Evolutionary conservation across 768 basidiomycete genomes (phyloP).

Genomic region (Amanita rimosa): DNA sequence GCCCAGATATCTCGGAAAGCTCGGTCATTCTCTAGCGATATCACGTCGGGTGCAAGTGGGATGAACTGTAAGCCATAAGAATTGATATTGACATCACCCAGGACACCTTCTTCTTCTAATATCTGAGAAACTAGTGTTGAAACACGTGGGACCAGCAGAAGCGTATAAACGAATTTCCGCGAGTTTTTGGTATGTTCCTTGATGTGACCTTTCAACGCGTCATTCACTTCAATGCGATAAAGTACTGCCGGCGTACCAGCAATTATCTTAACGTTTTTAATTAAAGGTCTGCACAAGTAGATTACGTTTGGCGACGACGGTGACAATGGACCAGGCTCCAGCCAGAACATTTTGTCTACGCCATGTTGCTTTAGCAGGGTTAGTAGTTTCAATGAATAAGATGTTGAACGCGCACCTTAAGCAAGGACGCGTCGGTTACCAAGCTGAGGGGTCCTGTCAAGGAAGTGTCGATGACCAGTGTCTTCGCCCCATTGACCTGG

Average conservation of each 20-base stretch:
- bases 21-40: constrained; percentile 80
- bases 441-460: constrained; percentile 89
- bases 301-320: constrained; percentile 83
- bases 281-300: constrained; percentile 84
- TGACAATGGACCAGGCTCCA: constrained; percentile 78
- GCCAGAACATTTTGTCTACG: constrained; percentile 99
- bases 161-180: constrained; percentile 72
- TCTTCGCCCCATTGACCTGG: constrained; percentile 90
- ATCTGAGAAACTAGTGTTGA: constrained; percentile 81
- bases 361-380: constrained; percentile 71
- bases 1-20: constrained; percentile 88
- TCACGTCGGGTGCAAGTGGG: constrained; percentile 84
- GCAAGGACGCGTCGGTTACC: constrained; percentile 84
- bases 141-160: constrained; percentile 78
- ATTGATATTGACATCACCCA: constrained; percentile 84
- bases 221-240: constrained; percentile 11
- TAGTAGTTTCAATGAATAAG: neutral
- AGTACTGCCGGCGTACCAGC: constrained; percentile 53
- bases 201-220: constrained; percentile 69
- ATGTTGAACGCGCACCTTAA: constrained; percentile 52
- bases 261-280: constrained; percentile 79
- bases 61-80: constrained; percentile 92
- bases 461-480: constrained; percentile 83
- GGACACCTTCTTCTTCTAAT: constrained; percentile 93
- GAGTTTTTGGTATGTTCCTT: constrained; percentile 64